Base-by-base conservation (phyloP, 106 monocot species). In the Acorus calamus region DNA sequence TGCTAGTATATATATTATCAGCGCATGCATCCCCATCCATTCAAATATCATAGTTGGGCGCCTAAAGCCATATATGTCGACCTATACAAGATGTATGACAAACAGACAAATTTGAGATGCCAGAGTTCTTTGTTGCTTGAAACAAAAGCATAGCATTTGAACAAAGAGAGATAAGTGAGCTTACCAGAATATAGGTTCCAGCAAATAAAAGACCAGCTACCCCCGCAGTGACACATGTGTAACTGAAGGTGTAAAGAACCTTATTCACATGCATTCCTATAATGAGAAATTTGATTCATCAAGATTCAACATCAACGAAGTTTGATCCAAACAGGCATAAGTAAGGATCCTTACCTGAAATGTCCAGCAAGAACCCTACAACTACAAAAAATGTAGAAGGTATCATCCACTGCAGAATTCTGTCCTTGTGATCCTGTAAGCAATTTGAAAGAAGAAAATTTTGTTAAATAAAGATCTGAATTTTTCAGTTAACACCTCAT, bases 201-300 rank as follows among this genome's bases (percentile, higher is more conserved):
- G 71, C 69, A 52, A 96, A 81, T 42, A 96, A 72, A 42, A 90
- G 47, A 9, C 94, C 94, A 44, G 84, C 80, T 2, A 73, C 78
- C 42, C 94, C 94, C 68, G 81, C 73, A 9, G 94, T 94, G 45
- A 70, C 53, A 49, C 76, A 90, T 4, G 87, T 87, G 69, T 94
- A 94, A 57, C 94, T 94, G 13, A 87, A 45, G 0, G 81, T 77
- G 69, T 89, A 94, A 49, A 94, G 76, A 54, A 80, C 67, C 66
- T 94, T 96, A 60, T 96, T 96, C 84, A 91, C 85, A 50, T 58
- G 80, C 78, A 96, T 67, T 52, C 94, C 94, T 96, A 28, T 28
- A 28, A 28, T 28, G 28, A 28, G 28, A 28, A 28, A 28, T 28
- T 28, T 28, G 28, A 28, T 28, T 28, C 28, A 28, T 28, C 28